These are phyloP conservation scores for Pyrenochaeta sp. DNA, from an alignment of 2,329 filamentous ascomycete genomes.

Conservation along the genomic window DNA sequence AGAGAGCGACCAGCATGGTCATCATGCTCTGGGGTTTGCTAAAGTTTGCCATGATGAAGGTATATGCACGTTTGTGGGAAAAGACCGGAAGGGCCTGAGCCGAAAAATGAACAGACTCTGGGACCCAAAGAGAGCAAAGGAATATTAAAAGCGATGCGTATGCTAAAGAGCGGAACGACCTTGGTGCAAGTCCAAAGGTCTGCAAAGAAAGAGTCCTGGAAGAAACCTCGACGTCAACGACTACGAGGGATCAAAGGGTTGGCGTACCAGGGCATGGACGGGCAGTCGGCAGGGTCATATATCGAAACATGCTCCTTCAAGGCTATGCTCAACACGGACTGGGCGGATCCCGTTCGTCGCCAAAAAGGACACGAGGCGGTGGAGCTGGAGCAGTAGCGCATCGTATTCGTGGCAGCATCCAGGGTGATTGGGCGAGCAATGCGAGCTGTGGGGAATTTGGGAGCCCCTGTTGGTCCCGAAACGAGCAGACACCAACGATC, in stretches of 20 bases:
- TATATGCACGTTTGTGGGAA: conserved; percentile 12
- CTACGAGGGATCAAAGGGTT: conserved; percentile 40
- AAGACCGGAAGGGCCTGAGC: conserved; percentile 16
- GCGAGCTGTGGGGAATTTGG: conserved; percentile 19
- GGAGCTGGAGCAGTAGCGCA: conserved; percentile 29
- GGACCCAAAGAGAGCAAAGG: conserved; percentile 10
- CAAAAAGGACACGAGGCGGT: conserved; percentile 32
- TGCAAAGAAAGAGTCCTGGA: conserved; percentile 28
- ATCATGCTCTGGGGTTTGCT: conserved; percentile 46
- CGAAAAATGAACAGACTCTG: conserved; percentile 16
- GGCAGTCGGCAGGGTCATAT: conserved; percentile 42
- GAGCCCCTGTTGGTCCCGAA: conserved; percentile 30
- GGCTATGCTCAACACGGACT: conserved; percentile 30
- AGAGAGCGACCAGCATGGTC: conserved; percentile 43
- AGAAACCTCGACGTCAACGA: conserved; percentile 39
- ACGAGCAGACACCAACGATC: conserved; percentile 28
- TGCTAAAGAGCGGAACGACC: conserved; percentile 48
- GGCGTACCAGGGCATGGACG: conserved; percentile 35
- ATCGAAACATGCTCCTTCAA: conserved; percentile 29
- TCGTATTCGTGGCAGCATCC: conserved; percentile 18
- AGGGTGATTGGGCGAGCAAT: conserved; percentile 27
- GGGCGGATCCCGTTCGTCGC: conserved; percentile 19
- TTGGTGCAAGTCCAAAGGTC: conserved; percentile 40
- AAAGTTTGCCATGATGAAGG: conserved; percentile 41
- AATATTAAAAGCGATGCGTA: conserved; percentile 18